Conservation (phyloP, 23 red algal genomes). For the Cyanidioschyzon merolae region DNA sequence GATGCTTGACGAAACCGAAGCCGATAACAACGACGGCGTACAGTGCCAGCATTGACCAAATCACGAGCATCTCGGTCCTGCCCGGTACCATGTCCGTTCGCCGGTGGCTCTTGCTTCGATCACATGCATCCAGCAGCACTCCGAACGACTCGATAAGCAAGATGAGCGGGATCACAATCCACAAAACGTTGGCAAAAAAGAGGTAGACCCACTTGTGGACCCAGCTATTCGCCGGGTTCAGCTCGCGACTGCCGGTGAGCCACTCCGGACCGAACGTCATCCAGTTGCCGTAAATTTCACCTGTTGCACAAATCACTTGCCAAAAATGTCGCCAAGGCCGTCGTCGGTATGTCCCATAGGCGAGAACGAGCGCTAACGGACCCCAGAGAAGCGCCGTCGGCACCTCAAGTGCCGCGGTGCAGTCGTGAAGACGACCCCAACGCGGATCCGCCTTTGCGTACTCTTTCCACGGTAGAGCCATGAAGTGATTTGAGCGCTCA, state of each 20-base stretch:
- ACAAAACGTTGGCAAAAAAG: slow-evolving; percentile 27
- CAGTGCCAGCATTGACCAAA: slow-evolving; percentile 3
- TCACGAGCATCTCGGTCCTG: neutral
- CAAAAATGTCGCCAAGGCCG: slow-evolving; percentile 22
- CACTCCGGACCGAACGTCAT: slow-evolving; percentile 36
- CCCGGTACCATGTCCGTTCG: neutral
- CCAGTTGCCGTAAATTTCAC: slow-evolving; percentile 30
- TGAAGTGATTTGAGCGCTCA: slow-evolving; percentile 15
- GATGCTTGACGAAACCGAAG: slow-evolving; percentile 8
- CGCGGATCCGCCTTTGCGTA: slow-evolving; percentile 29
- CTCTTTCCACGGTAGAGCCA: slow-evolving; percentile 26
- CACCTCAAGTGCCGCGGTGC: slow-evolving; percentile 25
- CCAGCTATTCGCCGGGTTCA: slow-evolving; percentile 31
- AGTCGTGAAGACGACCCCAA: slow-evolving; percentile 29
- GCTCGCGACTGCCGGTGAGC: slow-evolving; percentile 21
- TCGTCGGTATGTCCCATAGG: slow-evolving; percentile 19
- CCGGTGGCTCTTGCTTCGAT: neutral
- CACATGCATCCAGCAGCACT: slow-evolving; percentile 26
- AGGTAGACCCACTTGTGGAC: slow-evolving; percentile 32
- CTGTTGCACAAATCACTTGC: slow-evolving; percentile 20
- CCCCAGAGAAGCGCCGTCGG: slow-evolving; percentile 24
- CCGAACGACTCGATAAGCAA: slow-evolving; percentile 13
- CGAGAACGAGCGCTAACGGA: slow-evolving; percentile 15
- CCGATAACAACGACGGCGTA: neutral
- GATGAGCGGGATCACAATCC: slow-evolving; percentile 25